Evolutionary conservation across 768 basidiomycete species (phyloP).

Genomic region (Lyophyllum shimeji): DNA sequence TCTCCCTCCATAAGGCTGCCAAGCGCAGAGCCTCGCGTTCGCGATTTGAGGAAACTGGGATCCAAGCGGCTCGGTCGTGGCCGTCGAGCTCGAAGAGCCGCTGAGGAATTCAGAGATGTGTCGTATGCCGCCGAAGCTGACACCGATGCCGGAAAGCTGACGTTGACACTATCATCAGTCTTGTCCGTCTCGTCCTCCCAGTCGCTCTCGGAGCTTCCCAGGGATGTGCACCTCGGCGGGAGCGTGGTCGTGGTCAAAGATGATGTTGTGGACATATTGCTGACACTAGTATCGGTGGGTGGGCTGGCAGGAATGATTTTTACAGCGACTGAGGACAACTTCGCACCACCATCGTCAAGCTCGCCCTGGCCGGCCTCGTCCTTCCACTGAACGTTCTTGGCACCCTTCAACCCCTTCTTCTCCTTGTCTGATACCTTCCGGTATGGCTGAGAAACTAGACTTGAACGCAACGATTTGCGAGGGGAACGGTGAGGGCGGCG

Average conservation of each 20-base stretch:
- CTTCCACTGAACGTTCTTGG: conserved; percentile 84
- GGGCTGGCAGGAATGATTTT: conserved; percentile 46
- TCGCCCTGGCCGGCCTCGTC: conserved; percentile 85
- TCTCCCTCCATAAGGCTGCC: conserved; percentile 74
- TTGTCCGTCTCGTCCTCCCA: conserved; percentile 90
- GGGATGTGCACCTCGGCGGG: conserved; percentile 43
- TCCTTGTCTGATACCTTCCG: conserved; percentile 65
- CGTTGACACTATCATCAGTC: conserved; percentile 72
- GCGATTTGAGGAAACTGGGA: conserved; percentile 64
- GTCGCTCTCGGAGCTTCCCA: conserved; percentile 76
- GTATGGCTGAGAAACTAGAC: conserved; percentile 57
- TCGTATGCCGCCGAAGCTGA: conserved; percentile 31
- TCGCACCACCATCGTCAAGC: conserved; percentile 61
- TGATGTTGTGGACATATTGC: conserved; percentile 17
- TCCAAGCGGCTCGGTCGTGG: conserved; percentile 69
- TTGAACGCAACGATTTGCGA: conserved; percentile 72
- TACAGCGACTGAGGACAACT: conserved; percentile 31
- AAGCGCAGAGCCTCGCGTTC: conserved; percentile 44
- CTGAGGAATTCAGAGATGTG: conserved; percentile 22
- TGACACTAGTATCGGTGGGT: conserved; percentile 21
- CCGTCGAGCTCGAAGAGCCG: conserved; percentile 36
- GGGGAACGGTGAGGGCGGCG: conserved; percentile 60
- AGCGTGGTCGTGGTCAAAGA: conserved; percentile 27
- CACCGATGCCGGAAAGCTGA: conserved; percentile 49
- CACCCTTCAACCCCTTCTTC: conserved; percentile 50